Conservation (phyloP, 352 stramenopile genomes). For the Pseudoperonospora humuli region DNA sequence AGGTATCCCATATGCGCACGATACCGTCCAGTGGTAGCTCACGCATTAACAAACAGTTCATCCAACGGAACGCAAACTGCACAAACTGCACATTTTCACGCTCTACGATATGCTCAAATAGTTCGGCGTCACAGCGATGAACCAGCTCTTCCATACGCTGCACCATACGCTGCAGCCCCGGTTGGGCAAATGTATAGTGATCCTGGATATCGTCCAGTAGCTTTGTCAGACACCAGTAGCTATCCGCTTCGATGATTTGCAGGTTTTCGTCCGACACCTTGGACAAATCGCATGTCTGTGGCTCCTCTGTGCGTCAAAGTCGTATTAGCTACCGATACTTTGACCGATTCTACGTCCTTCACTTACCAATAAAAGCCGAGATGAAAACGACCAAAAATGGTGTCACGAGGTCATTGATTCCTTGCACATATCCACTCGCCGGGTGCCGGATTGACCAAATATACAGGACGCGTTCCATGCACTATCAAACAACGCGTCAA, state of each 20-base stretch:
- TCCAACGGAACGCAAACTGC: conserved; percentile 99
- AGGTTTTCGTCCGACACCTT: conserved; percentile 57
- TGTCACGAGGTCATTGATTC: conserved; percentile 98
- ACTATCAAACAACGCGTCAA: conserved; percentile 27
- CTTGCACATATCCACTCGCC: conserved; percentile 97
- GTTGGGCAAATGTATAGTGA: conserved; percentile 98
- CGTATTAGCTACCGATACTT: neutral
- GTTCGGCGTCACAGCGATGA: conserved; percentile 90
- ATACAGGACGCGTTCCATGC: conserved; percentile 96
- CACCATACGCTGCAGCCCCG: conserved; percentile 97
- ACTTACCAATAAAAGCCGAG: conserved; percentile 62
- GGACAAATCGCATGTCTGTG: conserved; percentile 65
- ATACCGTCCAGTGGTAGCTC: conserved; percentile 94
- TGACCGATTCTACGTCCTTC: neutral
- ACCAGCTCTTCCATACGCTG: conserved; percentile 96
- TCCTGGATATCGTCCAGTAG: conserved; percentile 98
- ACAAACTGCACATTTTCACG: conserved; percentile 94
- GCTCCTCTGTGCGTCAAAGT: conserved; percentile 41
- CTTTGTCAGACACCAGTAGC: conserved; percentile 99
- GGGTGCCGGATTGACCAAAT: conserved; percentile 98
- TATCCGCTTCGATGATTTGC: conserved; percentile 93
- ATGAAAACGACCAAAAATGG: conserved; percentile 97
- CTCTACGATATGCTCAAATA: conserved; percentile 93
- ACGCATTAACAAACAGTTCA: conserved; percentile 99
- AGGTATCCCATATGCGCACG: conserved; percentile 98